Percentiles rank a stretch among this genome's conserved stretches.
phyloP scores from a whole-genome alignment of 1,284 basidiomycete genomes.

The Boletellus deceptivus region DNA sequence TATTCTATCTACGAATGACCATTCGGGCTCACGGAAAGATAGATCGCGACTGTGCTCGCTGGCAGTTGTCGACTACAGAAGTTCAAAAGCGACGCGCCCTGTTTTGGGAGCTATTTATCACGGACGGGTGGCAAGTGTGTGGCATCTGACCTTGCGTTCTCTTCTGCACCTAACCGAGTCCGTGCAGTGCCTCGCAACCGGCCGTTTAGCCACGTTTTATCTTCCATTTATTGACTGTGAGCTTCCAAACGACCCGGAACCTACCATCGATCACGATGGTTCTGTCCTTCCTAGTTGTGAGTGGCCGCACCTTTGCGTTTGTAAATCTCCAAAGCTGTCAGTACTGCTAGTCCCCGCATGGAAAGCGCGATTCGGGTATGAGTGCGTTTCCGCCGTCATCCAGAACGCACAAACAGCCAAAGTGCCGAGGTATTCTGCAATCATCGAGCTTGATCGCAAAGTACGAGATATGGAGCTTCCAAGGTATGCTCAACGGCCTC shows the following conservation, averaged over 20 bases:
- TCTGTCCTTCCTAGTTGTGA: slow-evolving; percentile 52
- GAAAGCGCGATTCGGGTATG: slow-evolving; percentile 69
- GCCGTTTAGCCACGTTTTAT: slow-evolving; percentile 61
- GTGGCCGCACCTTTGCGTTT: slow-evolving; percentile 23
- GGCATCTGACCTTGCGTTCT: background rate
- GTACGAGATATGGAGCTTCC: slow-evolving; percentile 63
- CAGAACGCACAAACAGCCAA: slow-evolving; percentile 62
- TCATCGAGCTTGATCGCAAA: slow-evolving; percentile 61
- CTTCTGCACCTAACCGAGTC: background rate
- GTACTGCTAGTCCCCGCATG: slow-evolving; percentile 56
- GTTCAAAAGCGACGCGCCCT: slow-evolving; percentile 67
- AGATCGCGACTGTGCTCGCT: slow-evolving; percentile 71
- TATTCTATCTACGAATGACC: background rate
- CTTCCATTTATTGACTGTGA: slow-evolving; percentile 67
- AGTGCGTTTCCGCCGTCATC: slow-evolving; percentile 64
- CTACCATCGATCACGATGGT: slow-evolving; percentile 53
- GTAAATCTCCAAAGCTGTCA: background rate
- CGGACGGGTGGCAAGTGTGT: slow-evolving; percentile 64
- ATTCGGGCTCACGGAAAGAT: slow-evolving; percentile 8
- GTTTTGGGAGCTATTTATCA: slow-evolving; percentile 72
- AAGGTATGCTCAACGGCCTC: slow-evolving; percentile 45
- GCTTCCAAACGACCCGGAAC: slow-evolving; percentile 53
- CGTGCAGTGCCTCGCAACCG: slow-evolving; percentile 55
- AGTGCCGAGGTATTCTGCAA: slow-evolving; percentile 62
- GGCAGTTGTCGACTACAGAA: slow-evolving; percentile 56